Evolutionary conservation across 345 rosid genomes (phyloP).

Genomic region (Eucalyptus grandis): DNA sequence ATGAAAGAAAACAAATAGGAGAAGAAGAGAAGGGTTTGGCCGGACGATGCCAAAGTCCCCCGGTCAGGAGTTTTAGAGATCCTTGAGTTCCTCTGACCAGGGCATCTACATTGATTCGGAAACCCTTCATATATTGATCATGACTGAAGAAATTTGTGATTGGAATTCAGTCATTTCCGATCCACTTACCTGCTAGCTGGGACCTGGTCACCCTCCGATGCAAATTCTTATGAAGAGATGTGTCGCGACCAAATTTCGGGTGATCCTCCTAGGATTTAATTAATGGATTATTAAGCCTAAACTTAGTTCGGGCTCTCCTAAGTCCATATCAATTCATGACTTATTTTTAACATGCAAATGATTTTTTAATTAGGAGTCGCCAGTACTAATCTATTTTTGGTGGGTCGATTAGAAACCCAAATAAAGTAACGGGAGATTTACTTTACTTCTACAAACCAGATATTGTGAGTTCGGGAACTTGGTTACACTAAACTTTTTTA

Average conservation of each 20-base stretch:
- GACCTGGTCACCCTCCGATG: background rate
- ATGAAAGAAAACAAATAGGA: background rate
- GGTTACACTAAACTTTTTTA: too few species aligned
- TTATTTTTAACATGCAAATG: background rate
- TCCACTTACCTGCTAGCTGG: background rate
- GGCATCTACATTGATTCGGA: background rate
- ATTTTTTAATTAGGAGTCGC: too few species aligned
- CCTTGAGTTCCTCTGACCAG: background rate
- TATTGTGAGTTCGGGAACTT: too few species aligned
- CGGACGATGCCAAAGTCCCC: background rate
- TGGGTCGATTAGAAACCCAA: too few species aligned
- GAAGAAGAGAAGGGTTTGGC: background rate
- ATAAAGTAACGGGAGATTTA: too few species aligned
- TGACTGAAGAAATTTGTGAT: background rate
- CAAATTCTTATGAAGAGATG: background rate
- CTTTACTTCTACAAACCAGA: fast-evolving
- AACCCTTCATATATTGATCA: background rate
- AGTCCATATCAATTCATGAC: fast-evolving
- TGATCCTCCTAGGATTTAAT: too few species aligned
- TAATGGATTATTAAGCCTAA: too few species aligned
- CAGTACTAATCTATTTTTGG: too few species aligned
- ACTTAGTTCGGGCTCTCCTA: fast-evolving
- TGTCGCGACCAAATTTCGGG: too few species aligned
- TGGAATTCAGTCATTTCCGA: background rate
- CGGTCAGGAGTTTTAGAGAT: background rate